phyloP scores from a whole-genome alignment of 768 basidiomycete genomes.

The Pholiota microspora region DNA sequence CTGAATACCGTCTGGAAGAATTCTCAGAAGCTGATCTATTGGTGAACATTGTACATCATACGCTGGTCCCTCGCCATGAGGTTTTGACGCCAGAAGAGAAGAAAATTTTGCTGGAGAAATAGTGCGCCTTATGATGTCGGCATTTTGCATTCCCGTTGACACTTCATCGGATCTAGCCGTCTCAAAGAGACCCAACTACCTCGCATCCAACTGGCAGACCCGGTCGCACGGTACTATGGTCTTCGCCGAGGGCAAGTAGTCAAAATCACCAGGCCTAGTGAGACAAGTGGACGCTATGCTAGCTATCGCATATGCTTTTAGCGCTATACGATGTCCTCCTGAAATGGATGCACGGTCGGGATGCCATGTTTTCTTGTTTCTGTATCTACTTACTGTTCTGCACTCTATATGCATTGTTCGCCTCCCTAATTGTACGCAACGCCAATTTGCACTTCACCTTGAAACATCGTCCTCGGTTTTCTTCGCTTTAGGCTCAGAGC shows the following conservation, averaged over 20 bases:
- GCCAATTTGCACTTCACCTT: constrained; percentile 16
- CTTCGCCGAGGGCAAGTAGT: constrained; percentile 94
- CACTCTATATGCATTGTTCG: constrained; percentile 21
- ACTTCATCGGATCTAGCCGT: constrained; percentile 57
- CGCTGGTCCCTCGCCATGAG: constrained; percentile 90
- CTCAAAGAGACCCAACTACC: constrained; percentile 97
- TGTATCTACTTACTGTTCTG: constrained; percentile 17
- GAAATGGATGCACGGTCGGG: constrained; percentile 5
- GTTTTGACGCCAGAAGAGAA: constrained; percentile 87
- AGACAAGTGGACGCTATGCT: constrained; percentile 92
- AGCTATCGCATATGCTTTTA: constrained; percentile 92
- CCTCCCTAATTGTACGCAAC: constrained; percentile 26
- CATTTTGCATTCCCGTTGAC: constrained; percentile 5
- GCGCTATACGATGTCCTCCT: neutral
- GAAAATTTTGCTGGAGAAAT: constrained; percentile 81
- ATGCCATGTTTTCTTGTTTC: constrained; percentile 10
- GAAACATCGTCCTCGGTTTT: constrained; percentile 19
- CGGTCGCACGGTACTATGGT: constrained; percentile 98
- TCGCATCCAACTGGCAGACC: constrained; percentile 93
- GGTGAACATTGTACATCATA: constrained; percentile 97
- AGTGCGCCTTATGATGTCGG: constrained; percentile 58
- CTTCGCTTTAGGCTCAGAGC: constrained; percentile 14
- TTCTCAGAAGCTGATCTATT: constrained; percentile 95
- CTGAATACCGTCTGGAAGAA: constrained; percentile 87
- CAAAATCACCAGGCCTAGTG: constrained; percentile 95